phyloP scores from a whole-genome alignment of 257 asterid species.

The Lycium barbarum region DNA sequence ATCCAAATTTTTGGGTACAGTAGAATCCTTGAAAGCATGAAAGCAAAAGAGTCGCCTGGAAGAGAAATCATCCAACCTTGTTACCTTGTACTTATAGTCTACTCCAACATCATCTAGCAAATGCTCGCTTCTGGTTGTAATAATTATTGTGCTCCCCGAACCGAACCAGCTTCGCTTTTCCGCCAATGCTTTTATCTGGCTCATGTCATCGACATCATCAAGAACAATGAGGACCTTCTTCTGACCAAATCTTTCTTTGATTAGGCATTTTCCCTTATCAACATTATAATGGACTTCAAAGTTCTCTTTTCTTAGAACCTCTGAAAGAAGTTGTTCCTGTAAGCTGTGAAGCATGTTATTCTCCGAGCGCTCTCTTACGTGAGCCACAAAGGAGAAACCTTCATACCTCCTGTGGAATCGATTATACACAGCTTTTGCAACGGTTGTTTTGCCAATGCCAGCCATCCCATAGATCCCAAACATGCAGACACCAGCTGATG shows the following conservation, averaged over 20 bases:
- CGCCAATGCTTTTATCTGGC: slow-evolving; percentile 15
- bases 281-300: background rate
- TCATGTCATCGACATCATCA: slow-evolving; percentile 3
- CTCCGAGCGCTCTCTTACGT: background rate
- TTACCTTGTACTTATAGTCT: background rate
- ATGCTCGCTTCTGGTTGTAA: background rate
- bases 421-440: background rate
- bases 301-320: background rate
- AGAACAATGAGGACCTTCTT: background rate
- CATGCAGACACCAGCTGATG: slow-evolving; percentile 11
- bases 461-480: slow-evolving; percentile 5
- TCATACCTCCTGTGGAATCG: background rate
- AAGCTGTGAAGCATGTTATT: background rate
- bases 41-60: background rate
- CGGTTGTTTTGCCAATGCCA: background rate
- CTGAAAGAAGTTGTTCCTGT: background rate
- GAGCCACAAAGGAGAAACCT: slow-evolving; percentile 5
- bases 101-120: background rate
- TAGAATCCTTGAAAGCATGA: background rate
- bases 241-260: background rate
- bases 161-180: slow-evolving; percentile 3
- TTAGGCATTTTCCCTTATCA: background rate
- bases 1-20: background rate
- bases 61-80: background rate
- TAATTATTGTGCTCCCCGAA: background rate